phyloP scores from a whole-genome alignment of 2,329 filamentous ascomycete species.

The Trichophyton verrucosum region DNA sequence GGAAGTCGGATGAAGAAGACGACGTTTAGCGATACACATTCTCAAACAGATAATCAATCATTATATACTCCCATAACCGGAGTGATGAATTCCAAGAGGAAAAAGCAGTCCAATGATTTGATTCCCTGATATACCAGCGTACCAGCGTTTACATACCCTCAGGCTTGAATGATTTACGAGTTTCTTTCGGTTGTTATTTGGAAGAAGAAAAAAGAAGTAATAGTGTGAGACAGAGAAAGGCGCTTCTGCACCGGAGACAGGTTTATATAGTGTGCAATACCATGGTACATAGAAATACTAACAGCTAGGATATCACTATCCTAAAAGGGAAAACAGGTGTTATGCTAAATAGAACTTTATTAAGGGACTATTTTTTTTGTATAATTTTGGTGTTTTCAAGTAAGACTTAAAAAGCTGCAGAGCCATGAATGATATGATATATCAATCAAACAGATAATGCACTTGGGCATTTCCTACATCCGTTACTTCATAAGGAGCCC shows the following conservation, averaged over 20 bases:
- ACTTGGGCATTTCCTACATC: no score
- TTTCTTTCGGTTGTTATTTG: not conserved
- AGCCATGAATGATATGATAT: not conserved
- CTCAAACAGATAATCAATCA: not conserved
- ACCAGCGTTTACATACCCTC: not conserved
- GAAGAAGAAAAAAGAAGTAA: not conserved
- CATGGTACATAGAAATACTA: not conserved
- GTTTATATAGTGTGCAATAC: not conserved
- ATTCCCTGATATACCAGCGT: not conserved
- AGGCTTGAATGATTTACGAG: not conserved
- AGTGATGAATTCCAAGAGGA: not conserved
- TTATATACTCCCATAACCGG: not conserved
- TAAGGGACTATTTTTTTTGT: no score
- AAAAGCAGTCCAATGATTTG: not conserved
- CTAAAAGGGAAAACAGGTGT: not conserved
- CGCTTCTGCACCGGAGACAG: not conserved
- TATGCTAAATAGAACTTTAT: not conserved
- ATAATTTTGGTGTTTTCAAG: no score
- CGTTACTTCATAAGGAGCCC: slow-evolving; percentile 44
- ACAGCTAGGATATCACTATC: not conserved
- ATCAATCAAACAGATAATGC: not conserved
- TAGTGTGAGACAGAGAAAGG: not conserved
- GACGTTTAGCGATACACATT: slow-evolving; percentile 1
- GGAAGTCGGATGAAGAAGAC: slow-evolving; percentile 36
- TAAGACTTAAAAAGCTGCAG: not conserved